Evolutionary conservation across 108 stramenopile genomes (phyloP).

Genomic region (Conticribra weissflogii): DNA sequence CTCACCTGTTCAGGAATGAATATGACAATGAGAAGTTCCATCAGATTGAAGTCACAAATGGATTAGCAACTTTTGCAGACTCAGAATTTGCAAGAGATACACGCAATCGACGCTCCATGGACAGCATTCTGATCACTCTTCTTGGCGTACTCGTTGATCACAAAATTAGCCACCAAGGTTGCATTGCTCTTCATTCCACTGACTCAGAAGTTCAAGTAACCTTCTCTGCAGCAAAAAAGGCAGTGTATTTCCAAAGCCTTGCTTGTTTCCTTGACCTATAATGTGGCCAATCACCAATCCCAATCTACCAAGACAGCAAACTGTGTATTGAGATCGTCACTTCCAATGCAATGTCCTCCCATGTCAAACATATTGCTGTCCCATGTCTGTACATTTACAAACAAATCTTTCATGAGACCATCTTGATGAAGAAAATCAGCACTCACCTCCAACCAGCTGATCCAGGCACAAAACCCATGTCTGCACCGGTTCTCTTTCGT

Average conservation of each 20-base stretch:
- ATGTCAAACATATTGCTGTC: conserved; percentile 15
- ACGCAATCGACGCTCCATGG: conserved; percentile 2
- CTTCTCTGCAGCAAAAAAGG: neutral
- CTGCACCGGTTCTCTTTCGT: conserved; percentile 6
- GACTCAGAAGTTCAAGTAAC: neutral
- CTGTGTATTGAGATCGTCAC: conserved; percentile 11
- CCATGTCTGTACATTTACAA: conserved; percentile 2
- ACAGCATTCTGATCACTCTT: neutral
- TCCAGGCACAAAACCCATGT: conserved; percentile 11
- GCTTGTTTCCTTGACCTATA: conserved; percentile 5
- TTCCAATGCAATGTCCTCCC: neutral
- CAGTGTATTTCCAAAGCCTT: neutral
- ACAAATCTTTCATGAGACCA: neutral
- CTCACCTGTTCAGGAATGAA: neutral
- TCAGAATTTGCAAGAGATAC: conserved; percentile 12
- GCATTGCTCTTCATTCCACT: conserved; percentile 2
- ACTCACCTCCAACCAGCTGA: conserved; percentile 7
- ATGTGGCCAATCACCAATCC: neutral
- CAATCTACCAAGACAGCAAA: conserved; percentile 17
- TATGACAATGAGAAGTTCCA: conserved; percentile 10
- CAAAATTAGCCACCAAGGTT: conserved; percentile 3
- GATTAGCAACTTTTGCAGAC: conserved; percentile 1
- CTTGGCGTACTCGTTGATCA: neutral
- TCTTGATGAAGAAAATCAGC: neutral
- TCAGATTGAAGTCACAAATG: neutral